Conservation (phyloP, 768 basidiomycete genomes). For the Lentinula raphanica region DNA sequence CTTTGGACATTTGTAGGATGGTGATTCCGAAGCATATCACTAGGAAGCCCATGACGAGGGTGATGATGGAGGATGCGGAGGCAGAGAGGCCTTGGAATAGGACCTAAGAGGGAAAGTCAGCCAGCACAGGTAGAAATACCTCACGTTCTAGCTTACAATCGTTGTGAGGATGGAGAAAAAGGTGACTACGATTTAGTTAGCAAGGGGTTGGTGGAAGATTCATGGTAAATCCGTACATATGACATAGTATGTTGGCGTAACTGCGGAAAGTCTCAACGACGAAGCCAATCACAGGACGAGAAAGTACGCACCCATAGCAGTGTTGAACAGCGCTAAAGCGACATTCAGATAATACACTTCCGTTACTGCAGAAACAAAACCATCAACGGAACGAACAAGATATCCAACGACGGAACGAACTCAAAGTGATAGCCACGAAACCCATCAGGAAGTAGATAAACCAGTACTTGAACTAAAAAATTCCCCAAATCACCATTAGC, state of each 20-base stretch:
- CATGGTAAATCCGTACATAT: conserved; percentile 48
- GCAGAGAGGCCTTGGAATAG: conserved; percentile 88
- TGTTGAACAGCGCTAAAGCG: conserved; percentile 93
- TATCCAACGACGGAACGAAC: conserved; percentile 34
- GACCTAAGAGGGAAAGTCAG: conserved; percentile 41
- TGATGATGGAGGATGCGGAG: conserved; percentile 72
- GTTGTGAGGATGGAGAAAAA: conserved; percentile 84
- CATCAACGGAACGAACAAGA: conserved; percentile 10
- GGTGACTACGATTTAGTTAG: conserved; percentile 46
- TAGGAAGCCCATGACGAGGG: conserved; percentile 88
- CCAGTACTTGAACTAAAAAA: conserved; percentile 72
- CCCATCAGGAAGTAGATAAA: conserved; percentile 84
- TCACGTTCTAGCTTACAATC: conserved; percentile 40
- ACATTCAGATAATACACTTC: conserved; percentile 96
- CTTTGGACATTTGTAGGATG: conserved; percentile 91
- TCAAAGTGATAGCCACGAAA: conserved; percentile 78
- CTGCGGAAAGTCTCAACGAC: conserved; percentile 30
- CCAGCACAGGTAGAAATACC: background rate
- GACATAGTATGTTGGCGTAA: conserved; percentile 86
- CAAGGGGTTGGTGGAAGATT: background rate
- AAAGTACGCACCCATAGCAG: conserved; percentile 61
- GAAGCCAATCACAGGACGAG: background rate
- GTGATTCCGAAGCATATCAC: conserved; percentile 90
- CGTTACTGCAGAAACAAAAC: conserved; percentile 43
- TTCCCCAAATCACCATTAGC: too few species aligned